Evolutionary conservation across 345 rosid species (phyloP), one percentile per base, ranked within the genome.

Genomic region (Rhodamnia rubescens): DNA sequence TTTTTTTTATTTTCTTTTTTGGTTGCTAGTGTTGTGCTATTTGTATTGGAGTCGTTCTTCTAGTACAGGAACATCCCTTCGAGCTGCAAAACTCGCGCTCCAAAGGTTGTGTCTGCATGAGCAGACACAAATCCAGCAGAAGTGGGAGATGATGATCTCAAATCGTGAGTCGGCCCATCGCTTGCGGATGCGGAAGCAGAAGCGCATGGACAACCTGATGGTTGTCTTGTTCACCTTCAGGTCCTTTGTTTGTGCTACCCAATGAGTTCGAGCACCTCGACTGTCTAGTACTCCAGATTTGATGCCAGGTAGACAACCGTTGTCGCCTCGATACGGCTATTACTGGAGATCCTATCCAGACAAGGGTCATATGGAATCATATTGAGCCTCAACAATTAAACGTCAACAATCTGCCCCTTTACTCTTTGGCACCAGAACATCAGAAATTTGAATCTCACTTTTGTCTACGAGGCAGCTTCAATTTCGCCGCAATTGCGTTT

Each of bases 371-470:
- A 50, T 27, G 14, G 57, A 42, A 24, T 85, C 95, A 59, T 94
- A 93, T 84, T 87, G 90, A 86, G 98, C 97, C 92, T 96, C 96
- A 11, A 91, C 89, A 86, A 95, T 61, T 89, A 94, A 85, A 87
- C 94, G 90, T 36, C 87, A 40, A 85, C 91, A 94, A 88, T 95
- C 98, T 4, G 94, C 93, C 36, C 99, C 99, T 87, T 94, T 94
- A 89, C 97, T 96, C 91, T 92, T 96, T 0, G 94, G 98, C 82
- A 89, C 29, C 69, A 87, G 49, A 78, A 54, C 88, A 87, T 91
- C 93, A 36, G 88, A 50, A 11, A 81, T 40, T 80, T 85, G 89
- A 54, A 74, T 14, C 51, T 42, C 49, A 49, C 82, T 49, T 26
- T 83, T 82, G 61, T 74, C 93, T 5, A 82, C 10, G 44, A 32